A percentile compares a stretch with the other conserved stretches of the same genome.
phyloP scores from a whole-genome alignment of 257 asterid species.

The Anisodus acutangulus region DNA sequence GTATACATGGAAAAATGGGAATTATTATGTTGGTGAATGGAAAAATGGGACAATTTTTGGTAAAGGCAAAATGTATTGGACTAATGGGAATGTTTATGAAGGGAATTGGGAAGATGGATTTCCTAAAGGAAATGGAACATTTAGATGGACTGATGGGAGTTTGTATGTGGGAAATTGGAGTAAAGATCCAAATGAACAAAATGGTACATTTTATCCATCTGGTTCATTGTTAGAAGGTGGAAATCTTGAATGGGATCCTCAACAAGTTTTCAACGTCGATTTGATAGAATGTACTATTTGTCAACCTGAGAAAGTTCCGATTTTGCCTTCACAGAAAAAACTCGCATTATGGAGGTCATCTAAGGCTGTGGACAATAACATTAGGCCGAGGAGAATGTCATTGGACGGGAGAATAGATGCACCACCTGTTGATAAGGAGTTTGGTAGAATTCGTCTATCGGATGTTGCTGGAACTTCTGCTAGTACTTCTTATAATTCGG shows the following conservation, averaged over 20 bases:
- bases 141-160: slow-evolving; percentile 77
- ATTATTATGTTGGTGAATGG: slow-evolving; percentile 75
- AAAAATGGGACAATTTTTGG: slow-evolving; percentile 71
- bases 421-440: slow-evolving; percentile 58
- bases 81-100: slow-evolving; percentile 66
- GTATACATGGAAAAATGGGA: slow-evolving; percentile 79
- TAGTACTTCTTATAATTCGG: slow-evolving; percentile 29
- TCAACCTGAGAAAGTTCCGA: slow-evolving; percentile 65
- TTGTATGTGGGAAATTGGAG: slow-evolving; percentile 85
- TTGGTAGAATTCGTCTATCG: slow-evolving; percentile 59
- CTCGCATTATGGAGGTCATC: slow-evolving; percentile 77
- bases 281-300: slow-evolving; percentile 65
- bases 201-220: slow-evolving; percentile 75
- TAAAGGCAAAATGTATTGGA: slow-evolving; percentile 66
- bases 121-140: slow-evolving; percentile 79
- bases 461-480: slow-evolving; percentile 54
- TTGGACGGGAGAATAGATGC: slow-evolving; percentile 83
- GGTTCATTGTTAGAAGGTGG: slow-evolving; percentile 57
- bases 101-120: slow-evolving; percentile 87
- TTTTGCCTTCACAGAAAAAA: slow-evolving; percentile 89
- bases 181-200: slow-evolving; percentile 67
- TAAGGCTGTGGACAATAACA: slow-evolving; percentile 49
- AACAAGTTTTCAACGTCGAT: slow-evolving; percentile 54
- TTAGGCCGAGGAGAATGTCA: slow-evolving; percentile 70
- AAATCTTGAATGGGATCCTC: slow-evolving; percentile 82